Percentiles rank a stretch among this genome's conserved stretches.
These are phyloP conservation scores for Podosphaera leucotricha DNA, from an alignment of 2,329 filamentous ascomycete genomes.

Conservation along the genomic window DNA sequence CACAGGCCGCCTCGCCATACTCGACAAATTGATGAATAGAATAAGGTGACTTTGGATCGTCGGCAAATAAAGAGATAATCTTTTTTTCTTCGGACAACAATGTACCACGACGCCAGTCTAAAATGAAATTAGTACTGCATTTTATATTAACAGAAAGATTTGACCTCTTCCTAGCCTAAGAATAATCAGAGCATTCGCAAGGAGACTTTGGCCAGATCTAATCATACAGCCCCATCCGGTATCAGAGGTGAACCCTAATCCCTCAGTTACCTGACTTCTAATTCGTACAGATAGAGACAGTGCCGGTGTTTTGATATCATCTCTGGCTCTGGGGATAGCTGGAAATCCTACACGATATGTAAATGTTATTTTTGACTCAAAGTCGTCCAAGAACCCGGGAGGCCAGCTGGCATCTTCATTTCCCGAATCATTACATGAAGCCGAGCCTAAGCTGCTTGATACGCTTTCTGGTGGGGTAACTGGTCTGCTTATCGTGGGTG, in stretches of 20 bases:
- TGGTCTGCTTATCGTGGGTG: conserved; percentile 7
- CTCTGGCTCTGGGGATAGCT: conserved; percentile 54
- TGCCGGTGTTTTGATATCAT: conserved; percentile 43
- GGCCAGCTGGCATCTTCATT: conserved; percentile 44
- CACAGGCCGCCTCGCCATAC: conserved; percentile 66
- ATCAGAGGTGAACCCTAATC: conserved; percentile 70
- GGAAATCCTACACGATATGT: conserved; percentile 80
- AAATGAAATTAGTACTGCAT: conserved; percentile 7
- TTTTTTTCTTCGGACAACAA: conserved; percentile 36
- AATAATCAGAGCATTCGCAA: conserved; percentile 63
- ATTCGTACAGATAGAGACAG: conserved; percentile 71
- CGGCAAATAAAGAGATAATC: conserved; percentile 64
- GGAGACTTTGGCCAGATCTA: conserved; percentile 72
- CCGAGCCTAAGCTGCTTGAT: conserved; percentile 12
- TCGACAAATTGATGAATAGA: conserved; percentile 88
- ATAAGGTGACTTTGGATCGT: conserved; percentile 66
- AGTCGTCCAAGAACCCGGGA: conserved; percentile 63
- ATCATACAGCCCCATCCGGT: conserved; percentile 99
- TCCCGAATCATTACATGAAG: conserved; percentile 9
- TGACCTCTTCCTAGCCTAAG: conserved; percentile 57
- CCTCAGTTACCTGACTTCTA: conserved; percentile 55
- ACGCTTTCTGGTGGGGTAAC: conserved; percentile 15
- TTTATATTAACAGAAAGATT: conserved; percentile 1
- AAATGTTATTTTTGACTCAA: conserved; percentile 86
- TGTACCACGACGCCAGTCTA: conserved; percentile 52